Evolutionary conservation across 2,329 filamentous ascomycete genomes (phyloP).

Genomic region (Cercospora zeina): DNA sequence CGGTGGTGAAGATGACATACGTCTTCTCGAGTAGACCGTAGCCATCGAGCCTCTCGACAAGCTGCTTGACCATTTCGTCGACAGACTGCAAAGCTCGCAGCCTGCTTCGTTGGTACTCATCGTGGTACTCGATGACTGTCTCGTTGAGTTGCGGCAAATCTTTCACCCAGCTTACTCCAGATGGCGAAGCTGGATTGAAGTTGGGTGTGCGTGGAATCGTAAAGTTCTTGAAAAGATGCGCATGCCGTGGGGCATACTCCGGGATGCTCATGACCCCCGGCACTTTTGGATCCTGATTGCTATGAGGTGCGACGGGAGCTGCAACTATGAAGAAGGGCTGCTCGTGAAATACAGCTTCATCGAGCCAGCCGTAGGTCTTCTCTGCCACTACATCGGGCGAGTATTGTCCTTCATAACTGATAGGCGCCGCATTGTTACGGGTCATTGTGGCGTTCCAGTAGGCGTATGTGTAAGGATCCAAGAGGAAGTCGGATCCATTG

Average conservation of each 20-base stretch:
- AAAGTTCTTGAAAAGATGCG: slow-evolving; percentile 61
- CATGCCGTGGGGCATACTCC: slow-evolving; percentile 51
- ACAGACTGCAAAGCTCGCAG: slow-evolving; percentile 55
- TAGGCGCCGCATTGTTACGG: slow-evolving; percentile 50
- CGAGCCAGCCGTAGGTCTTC: slow-evolving; percentile 62
- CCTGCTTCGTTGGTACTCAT: slow-evolving; percentile 54
- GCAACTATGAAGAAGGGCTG: slow-evolving; percentile 38
- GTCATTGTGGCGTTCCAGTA: slow-evolving; percentile 58
- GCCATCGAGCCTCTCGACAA: slow-evolving; percentile 48
- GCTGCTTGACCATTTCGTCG: slow-evolving; percentile 55
- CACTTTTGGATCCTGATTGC: slow-evolving; percentile 27
- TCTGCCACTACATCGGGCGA: slow-evolving; percentile 61
- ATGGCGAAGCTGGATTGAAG: slow-evolving; percentile 61
- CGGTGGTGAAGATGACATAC: slow-evolving; percentile 45
- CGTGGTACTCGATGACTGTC: slow-evolving; percentile 53
- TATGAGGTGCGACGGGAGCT: slow-evolving; percentile 39
- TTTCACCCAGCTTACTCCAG: slow-evolving; percentile 51
- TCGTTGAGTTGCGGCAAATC: slow-evolving; percentile 49
- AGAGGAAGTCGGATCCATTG: slow-evolving; percentile 52
- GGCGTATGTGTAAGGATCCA: slow-evolving; percentile 66
- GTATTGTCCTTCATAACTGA: slow-evolving; percentile 58
- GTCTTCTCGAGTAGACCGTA: slow-evolving; percentile 52
- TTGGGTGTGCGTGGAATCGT: slow-evolving; percentile 62
- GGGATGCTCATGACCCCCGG: slow-evolving; percentile 23
- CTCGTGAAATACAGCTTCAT: slow-evolving; percentile 30